Evolutionary conservation across 768 basidiomycete genomes (phyloP).

Genomic region (Lactifluus volemus): DNA sequence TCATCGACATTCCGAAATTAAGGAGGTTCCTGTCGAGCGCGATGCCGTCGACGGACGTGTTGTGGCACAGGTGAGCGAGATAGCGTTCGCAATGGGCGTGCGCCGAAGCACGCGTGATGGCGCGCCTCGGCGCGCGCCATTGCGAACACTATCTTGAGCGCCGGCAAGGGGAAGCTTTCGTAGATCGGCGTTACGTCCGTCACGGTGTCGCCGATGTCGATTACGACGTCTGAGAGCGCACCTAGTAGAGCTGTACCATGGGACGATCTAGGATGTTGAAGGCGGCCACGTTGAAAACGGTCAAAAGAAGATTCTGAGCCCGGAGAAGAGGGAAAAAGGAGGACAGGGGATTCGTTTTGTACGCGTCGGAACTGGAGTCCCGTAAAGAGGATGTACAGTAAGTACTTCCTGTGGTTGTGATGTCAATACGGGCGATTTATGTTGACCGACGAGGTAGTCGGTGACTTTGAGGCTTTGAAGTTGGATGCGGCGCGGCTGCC

Average conservation of each 20-base stretch:
- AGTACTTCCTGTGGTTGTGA: slow-evolving; percentile 55
- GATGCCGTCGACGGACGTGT: slow-evolving; percentile 63
- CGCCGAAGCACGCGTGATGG: no score
- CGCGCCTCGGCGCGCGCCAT: slow-evolving; percentile 62
- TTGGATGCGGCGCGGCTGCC: slow-evolving; percentile 40
- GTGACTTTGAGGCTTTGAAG: slow-evolving; percentile 43
- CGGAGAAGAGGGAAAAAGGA: slow-evolving; percentile 42
- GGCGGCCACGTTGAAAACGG: slow-evolving; percentile 78
- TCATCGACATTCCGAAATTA: slow-evolving; percentile 26
- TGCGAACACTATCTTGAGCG: slow-evolving; percentile 42
- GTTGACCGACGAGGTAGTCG: slow-evolving; percentile 70
- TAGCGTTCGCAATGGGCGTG: slow-evolving; percentile 66
- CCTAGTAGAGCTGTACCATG: slow-evolving; percentile 74
- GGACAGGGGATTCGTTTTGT: slow-evolving; percentile 83
- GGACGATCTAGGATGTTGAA: slow-evolving; percentile 77
- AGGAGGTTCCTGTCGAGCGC: slow-evolving; percentile 61
- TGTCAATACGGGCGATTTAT: no score
- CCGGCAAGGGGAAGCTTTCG: slow-evolving; percentile 57
- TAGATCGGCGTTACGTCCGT: slow-evolving; percentile 74
- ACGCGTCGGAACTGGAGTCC: slow-evolving; percentile 66
- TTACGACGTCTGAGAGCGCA: slow-evolving; percentile 60
- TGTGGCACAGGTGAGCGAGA: slow-evolving; percentile 60
- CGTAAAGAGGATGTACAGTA: slow-evolving; percentile 55
- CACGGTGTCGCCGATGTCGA: slow-evolving; percentile 71
- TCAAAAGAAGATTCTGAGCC: slow-evolving; percentile 82